Percentiles rank a stretch among this genome's conserved stretches.
Evolutionary conservation across 169 alveolate genomes (phyloP).

Genomic region (Prorocentrum cordatum): DNA sequence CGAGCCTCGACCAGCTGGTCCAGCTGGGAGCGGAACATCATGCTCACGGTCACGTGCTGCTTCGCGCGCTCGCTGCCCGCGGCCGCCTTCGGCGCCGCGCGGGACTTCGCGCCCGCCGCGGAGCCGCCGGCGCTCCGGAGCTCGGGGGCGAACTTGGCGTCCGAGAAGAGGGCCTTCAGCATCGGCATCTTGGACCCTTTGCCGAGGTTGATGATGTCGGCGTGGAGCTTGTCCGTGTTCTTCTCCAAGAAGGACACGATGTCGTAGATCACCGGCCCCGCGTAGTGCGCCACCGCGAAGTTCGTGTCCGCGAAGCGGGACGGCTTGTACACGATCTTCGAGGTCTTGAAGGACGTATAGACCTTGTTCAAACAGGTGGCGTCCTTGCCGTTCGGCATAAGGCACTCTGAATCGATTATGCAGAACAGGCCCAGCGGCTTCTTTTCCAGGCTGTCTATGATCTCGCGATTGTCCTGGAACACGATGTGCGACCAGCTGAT

Average conservation of each 20-base stretch:
- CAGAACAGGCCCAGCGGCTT: constrained; percentile 49
- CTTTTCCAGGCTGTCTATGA: constrained; percentile 43
- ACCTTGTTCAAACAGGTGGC: constrained; percentile 25
- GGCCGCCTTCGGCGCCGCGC: neutral
- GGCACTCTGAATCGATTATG: constrained; percentile 46
- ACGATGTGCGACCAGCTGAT: constrained; percentile 40
- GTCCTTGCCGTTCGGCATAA: constrained; percentile 40
- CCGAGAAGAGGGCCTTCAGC: constrained; percentile 18
- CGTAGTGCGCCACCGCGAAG: constrained; percentile 43
- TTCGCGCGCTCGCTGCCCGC: neutral
- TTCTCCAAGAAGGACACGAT: neutral
- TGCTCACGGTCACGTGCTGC: constrained; percentile 56
- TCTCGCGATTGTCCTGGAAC: constrained; percentile 58
- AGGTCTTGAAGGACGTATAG: neutral
- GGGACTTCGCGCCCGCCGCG: neutral
- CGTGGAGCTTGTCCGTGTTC: constrained; percentile 56
- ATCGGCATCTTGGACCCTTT: constrained; percentile 31
- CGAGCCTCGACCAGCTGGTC: constrained; percentile 64
- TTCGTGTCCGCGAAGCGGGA: constrained; percentile 41
- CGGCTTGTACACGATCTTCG: constrained; percentile 14
- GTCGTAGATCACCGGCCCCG: constrained; percentile 48
- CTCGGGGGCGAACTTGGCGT: constrained; percentile 52
- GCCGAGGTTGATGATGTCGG: constrained; percentile 26
- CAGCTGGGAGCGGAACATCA: constrained; percentile 65
- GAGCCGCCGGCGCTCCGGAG: neutral